Conservation (phyloP, 2,329 filamentous ascomycete species). For the Pseudogymnoascus sp. region DNA sequence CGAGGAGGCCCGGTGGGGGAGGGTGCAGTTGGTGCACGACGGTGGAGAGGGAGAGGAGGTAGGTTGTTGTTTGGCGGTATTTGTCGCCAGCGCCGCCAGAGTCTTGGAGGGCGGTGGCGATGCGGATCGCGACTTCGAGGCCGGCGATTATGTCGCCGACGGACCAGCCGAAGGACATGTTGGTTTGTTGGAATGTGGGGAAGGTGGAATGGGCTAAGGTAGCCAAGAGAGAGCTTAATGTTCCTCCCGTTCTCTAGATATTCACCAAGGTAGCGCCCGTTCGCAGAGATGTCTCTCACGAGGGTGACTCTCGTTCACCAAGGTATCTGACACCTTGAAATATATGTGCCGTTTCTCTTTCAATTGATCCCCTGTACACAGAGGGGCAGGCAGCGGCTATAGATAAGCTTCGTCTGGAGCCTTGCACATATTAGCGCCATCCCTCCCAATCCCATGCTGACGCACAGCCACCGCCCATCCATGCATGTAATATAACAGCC, state of each 20-base stretch:
- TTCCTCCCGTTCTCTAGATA: not conserved
- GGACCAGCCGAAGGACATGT: not conserved
- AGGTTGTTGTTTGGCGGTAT: not conserved
- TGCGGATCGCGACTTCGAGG: not conserved
- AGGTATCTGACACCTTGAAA: not conserved
- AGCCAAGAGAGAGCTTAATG: not conserved
- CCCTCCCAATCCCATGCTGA: not conserved
- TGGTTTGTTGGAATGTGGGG: not conserved
- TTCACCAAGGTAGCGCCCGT: not conserved
- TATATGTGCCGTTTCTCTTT: not conserved
- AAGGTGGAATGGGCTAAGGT: not conserved
- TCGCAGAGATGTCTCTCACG: not conserved
- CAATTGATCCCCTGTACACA: not conserved
- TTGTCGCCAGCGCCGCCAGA: not conserved
- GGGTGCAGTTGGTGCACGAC: not conserved
- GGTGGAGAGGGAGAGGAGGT: constrained; percentile 5
- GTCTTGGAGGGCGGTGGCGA: not conserved
- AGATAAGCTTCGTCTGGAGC: not conserved
- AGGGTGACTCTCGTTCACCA: not conserved
- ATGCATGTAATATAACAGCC: not conserved
- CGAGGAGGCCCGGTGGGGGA: not conserved
- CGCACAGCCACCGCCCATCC: not conserved
- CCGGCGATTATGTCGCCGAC: not conserved
- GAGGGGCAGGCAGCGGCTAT: not conserved
- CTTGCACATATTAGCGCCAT: not conserved